Evolutionary conservation across 495 filamentous ascomycete species (phyloP).

Genomic region (Neurospora discreta): DNA sequence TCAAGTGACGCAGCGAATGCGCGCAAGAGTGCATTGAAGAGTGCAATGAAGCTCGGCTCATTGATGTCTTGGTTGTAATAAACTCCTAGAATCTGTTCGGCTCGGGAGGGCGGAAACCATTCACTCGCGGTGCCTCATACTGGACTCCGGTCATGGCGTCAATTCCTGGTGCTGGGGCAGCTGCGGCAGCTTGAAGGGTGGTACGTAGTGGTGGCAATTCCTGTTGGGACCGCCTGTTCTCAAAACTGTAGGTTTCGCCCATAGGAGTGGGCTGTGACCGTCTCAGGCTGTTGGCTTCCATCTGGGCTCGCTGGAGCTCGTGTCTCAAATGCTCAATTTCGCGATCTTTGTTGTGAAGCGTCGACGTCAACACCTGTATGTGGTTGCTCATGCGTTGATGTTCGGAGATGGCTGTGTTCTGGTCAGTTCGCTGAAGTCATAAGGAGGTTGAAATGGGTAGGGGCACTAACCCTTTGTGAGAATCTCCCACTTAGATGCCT

Average conservation of each 20-base stretch:
- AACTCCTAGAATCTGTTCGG: conserved; percentile 6
- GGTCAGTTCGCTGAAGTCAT: conserved; percentile 4
- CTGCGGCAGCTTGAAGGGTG: conserved; percentile 13
- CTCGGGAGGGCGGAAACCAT: conserved; percentile 24
- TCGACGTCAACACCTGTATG: conserved; percentile 22
- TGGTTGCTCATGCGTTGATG: conserved; percentile 36
- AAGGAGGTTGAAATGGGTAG: not conserved
- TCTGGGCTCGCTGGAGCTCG: conserved; percentile 21
- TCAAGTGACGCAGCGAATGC: not conserved
- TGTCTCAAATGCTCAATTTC: conserved; percentile 38
- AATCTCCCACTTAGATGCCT: conserved; percentile 98
- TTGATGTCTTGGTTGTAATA: not conserved
- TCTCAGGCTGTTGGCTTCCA: conserved; percentile 21
- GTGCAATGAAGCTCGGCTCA: not conserved
- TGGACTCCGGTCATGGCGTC: conserved; percentile 47
- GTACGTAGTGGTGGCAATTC: conserved; percentile 40
- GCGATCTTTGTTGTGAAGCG: conserved; percentile 22
- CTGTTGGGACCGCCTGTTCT: conserved; percentile 21
- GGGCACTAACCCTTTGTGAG: conserved; percentile 69
- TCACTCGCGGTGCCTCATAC: conserved; percentile 33
- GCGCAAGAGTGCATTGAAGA: not conserved
- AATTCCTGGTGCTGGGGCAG: conserved; percentile 14
- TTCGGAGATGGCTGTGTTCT: conserved; percentile 38
- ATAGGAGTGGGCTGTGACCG: conserved; percentile 19
- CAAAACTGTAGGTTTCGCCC: conserved; percentile 18